These are phyloP conservation scores for Themeda triandra DNA, from an alignment of 176 grass and related monocot species.

Conservation along the genomic window DNA sequence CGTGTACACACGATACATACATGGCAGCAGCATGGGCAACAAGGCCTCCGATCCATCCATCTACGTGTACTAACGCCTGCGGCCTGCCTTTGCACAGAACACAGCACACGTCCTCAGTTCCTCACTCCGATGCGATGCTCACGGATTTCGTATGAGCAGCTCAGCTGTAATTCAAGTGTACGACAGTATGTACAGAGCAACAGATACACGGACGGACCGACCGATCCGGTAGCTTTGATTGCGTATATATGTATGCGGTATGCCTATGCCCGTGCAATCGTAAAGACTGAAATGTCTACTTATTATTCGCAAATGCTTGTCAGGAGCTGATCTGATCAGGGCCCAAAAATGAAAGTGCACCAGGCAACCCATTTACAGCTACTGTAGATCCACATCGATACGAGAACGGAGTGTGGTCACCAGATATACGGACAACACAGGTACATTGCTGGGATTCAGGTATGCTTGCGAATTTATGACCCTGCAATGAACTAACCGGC, in stretches of 20 bases:
- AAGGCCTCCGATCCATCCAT: too few species aligned
- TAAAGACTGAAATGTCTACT: background rate
- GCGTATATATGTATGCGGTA: background rate
- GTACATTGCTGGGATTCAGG: background rate
- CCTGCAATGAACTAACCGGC: background rate
- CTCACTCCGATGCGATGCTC: background rate
- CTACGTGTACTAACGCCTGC: too few species aligned
- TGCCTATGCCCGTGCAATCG: background rate
- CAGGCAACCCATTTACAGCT: background rate
- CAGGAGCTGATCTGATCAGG: background rate
- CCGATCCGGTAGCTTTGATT: background rate
- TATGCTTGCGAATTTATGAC: background rate
- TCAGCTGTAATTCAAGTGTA: background rate
- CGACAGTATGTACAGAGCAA: background rate
- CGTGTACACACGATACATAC: background rate
- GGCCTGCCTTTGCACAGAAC: too few species aligned
- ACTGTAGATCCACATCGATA: background rate
- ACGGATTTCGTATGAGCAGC: constrained; percentile 7
- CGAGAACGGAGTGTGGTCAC: background rate
- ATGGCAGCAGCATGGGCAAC: background rate
- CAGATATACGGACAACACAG: background rate
- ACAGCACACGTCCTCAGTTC: too few species aligned
- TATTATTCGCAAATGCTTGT: background rate
- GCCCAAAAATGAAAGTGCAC: background rate
- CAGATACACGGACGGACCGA: background rate